phyloP scores from a whole-genome alignment of 2,329 filamentous ascomycete species.

The Torrubiella hemipterigena region DNA sequence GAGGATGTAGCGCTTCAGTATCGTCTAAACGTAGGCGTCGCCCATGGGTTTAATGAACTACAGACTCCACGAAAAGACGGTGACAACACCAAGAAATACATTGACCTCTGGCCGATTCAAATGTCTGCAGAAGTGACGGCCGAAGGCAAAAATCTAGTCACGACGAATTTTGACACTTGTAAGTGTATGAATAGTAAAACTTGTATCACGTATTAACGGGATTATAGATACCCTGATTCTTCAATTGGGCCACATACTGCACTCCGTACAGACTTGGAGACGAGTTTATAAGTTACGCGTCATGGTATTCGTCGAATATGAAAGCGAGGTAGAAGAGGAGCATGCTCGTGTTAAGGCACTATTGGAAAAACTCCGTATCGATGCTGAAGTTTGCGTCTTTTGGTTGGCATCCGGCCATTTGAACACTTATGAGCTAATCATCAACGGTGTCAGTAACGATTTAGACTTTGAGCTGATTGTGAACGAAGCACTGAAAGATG shows the following conservation, averaged over 20 bases:
- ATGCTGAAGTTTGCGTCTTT: constrained; percentile 68
- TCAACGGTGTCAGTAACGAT: constrained; percentile 53
- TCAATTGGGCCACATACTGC: constrained; percentile 73
- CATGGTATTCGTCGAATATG: constrained; percentile 81
- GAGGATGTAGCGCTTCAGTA: constrained; percentile 70
- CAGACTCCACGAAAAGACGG: constrained; percentile 55
- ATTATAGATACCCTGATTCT: constrained; percentile 62
- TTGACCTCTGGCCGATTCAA: constrained; percentile 86
- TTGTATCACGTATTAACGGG: constrained; percentile 7
- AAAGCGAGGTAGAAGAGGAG: constrained; percentile 73
- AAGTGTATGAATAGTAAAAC: constrained; percentile 19
- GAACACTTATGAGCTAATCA: constrained; percentile 63
- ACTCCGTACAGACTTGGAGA: constrained; percentile 73
- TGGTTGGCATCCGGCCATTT: constrained; percentile 67
- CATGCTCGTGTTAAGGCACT: constrained; percentile 58
- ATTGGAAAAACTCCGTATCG: constrained; percentile 69
- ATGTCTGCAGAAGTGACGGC: constrained; percentile 76
- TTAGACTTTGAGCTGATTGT: constrained; percentile 48
- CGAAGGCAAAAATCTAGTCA: constrained; percentile 56
- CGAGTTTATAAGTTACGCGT: constrained; percentile 61
- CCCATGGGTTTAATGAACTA: constrained; percentile 66
- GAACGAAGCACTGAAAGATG: constrained; percentile 52
- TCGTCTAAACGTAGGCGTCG: constrained; percentile 75
- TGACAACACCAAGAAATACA: constrained; percentile 57
- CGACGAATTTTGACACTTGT: constrained; percentile 87